These are phyloP conservation scores for Fonsecaea monophora DNA, from an alignment of 2,329 filamentous ascomycete species.

Conservation along the genomic window DNA sequence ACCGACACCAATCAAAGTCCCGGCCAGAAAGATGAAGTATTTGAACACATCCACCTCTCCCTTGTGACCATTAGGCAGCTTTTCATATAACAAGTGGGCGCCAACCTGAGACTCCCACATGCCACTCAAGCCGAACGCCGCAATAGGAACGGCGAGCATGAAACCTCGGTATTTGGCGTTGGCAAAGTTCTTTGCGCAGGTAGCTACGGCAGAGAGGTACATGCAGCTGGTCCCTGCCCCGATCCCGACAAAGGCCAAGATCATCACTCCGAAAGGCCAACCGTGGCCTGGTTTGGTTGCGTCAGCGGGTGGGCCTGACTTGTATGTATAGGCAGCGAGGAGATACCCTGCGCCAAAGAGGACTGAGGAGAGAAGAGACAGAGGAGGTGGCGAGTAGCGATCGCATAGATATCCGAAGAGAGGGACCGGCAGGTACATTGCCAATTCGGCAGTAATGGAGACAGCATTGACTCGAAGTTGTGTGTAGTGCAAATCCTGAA, in stretches of 20 bases:
- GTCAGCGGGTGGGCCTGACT: constrained; percentile 60
- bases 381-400: constrained; percentile 77
- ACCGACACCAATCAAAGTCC: constrained; percentile 74
- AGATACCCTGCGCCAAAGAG: constrained; percentile 84
- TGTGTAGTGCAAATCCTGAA: constrained; percentile 82
- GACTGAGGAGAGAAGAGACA: constrained; percentile 73
- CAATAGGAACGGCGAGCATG: constrained; percentile 87
- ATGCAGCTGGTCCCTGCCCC: constrained; percentile 85
- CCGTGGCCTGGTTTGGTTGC: constrained; percentile 57
- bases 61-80: constrained; percentile 65
- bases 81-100: constrained; percentile 77
- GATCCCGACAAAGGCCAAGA: constrained; percentile 81
- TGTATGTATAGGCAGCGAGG: constrained; percentile 80
- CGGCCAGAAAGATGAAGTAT: constrained; percentile 85
- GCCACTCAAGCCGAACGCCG: constrained; percentile 88
- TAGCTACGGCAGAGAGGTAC: constrained; percentile 90
- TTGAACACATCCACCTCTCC: constrained; percentile 75
- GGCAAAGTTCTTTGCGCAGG: constrained; percentile 97
- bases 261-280: constrained; percentile 82
- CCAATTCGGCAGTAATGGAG: constrained; percentile 83
- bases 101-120: constrained; percentile 96
- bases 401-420: constrained; percentile 91
- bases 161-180: constrained; percentile 85
- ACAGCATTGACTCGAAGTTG: constrained; percentile 93
- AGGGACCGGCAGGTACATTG: constrained; percentile 91